Evolutionary conservation across 176 grass and related monocot genomes (phyloP).

Genomic region (Rhynchospora tenuis): DNA sequence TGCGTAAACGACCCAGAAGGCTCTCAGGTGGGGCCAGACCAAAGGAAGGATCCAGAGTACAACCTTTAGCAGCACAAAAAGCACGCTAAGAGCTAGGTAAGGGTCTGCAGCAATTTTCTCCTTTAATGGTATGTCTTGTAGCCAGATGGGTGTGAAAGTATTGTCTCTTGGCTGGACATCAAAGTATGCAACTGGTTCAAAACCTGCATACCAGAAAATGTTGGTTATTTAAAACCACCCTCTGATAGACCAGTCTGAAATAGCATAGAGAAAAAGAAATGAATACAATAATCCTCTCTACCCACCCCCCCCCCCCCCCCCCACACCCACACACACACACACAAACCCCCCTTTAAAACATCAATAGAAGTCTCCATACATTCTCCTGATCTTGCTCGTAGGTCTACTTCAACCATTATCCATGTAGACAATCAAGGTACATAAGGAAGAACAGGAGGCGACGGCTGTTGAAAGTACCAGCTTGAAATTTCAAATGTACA

Average conservation of each 20-base stretch:
- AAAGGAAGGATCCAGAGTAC: slow-evolving; percentile 47
- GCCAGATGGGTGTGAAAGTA: slow-evolving; percentile 18
- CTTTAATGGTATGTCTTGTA: slow-evolving; percentile 37
- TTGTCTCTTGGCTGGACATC: slow-evolving; percentile 27
- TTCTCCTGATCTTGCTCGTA: not conserved
- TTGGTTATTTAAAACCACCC: not conserved
- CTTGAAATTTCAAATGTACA: not conserved
- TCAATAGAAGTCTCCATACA: not conserved
- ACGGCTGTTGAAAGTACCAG: not conserved
- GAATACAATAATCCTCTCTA: not conserved
- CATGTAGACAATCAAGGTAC: not conserved
- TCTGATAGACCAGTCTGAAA: not conserved
- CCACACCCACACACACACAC: too few relatives aligned
- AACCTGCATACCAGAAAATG: slow-evolving; percentile 37
- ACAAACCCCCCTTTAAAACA: not conserved
- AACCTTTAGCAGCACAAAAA: slow-evolving; percentile 60
- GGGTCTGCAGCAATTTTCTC: slow-evolving; percentile 64
- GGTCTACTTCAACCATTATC: not conserved
- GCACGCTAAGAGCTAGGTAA: slow-evolving; percentile 55
- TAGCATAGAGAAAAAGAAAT: not conserved
- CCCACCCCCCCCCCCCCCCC: not conserved
- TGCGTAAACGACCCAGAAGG: slow-evolving; percentile 48
- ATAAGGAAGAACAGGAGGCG: not conserved
- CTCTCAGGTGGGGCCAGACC: slow-evolving; percentile 41
- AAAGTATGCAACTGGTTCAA: slow-evolving; percentile 60